These are phyloP conservation scores for Adansonia rubrostipa DNA, from an alignment of 441 rosid species.

Conservation along the genomic window DNA sequence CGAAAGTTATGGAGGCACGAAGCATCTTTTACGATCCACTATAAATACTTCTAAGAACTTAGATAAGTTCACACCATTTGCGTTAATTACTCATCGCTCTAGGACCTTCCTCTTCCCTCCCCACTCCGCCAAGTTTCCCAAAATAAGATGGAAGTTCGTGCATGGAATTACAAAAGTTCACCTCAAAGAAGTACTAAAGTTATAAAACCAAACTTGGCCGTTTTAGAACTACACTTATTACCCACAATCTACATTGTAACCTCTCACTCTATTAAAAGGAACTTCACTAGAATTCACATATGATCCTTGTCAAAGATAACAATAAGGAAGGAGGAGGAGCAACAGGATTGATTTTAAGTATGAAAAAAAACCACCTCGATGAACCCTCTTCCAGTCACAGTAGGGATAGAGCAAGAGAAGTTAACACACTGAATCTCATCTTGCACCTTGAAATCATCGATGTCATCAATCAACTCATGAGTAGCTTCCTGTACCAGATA, in stretches of 20 bases:
- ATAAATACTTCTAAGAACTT: background rate
- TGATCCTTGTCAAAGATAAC: background rate
- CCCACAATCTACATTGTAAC: background rate
- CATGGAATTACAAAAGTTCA: background rate
- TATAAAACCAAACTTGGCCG: conserved; percentile 6
- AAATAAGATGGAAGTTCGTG: background rate
- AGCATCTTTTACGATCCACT: background rate
- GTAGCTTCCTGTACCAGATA: conserved; percentile 67
- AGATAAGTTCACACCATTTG: background rate
- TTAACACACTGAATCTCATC: conserved; percentile 64
- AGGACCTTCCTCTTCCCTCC: background rate
- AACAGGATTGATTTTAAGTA: conserved; percentile 17
- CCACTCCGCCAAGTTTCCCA: background rate
- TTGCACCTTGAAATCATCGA: conserved; percentile 45
- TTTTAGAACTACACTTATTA: background rate
- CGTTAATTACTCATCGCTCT: background rate
- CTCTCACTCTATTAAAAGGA: conserved; percentile 1
- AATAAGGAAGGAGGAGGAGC: background rate
- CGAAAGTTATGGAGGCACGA: background rate
- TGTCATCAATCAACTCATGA: conserved; percentile 45
- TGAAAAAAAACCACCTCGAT: conserved; percentile 65
- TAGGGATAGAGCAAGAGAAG: conserved; percentile 71
- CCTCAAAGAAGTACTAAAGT: conserved; percentile 3
- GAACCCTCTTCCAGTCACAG: conserved; percentile 80
- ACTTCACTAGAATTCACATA: conserved; percentile 1